These are phyloP conservation scores for Purshia tridentata DNA, from an alignment of 306 rosid species.

Conservation along the genomic window DNA sequence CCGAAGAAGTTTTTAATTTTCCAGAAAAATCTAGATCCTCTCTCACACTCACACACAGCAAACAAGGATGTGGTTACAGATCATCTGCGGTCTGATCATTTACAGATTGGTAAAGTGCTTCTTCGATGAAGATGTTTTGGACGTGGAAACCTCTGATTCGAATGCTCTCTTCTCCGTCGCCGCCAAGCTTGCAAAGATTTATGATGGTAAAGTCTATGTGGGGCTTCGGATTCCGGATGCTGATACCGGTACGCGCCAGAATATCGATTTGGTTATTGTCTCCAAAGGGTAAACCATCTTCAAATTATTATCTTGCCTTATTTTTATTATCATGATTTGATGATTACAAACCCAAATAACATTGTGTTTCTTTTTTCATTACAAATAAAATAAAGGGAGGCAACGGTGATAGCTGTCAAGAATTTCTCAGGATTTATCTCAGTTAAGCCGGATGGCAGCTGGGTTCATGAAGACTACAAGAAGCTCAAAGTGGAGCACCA, in stretches of 20 bases:
- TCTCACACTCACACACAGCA: too few species aligned
- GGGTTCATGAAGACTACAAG: conserved; percentile 56
- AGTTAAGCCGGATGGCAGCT: conserved; percentile 55
- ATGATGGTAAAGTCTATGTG: conserved; percentile 61
- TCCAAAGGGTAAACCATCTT: conserved; percentile 57
- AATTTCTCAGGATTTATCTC: conserved; percentile 67
- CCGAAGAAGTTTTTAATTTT: too few species aligned
- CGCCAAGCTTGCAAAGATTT: conserved; percentile 65
- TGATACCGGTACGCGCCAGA: conserved; percentile 67
- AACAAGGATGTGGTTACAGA: conserved; percentile 72
- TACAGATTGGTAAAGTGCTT: conserved; percentile 47
- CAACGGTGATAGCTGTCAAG: conserved; percentile 65
- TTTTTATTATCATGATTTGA: too few species aligned
- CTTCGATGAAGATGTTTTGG: conserved; percentile 63
- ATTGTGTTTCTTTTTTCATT: conserved; percentile 12
- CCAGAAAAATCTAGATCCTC: too few species aligned
- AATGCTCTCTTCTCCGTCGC: conserved; percentile 69
- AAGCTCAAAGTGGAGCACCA: conserved; percentile 48
- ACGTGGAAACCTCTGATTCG: conserved; percentile 59
- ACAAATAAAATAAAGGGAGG: conserved; percentile 40
- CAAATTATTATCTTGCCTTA: too few species aligned
- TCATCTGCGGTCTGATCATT: conserved; percentile 60
- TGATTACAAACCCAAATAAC: too few species aligned
- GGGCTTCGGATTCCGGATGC: conserved; percentile 97
- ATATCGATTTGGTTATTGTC: conserved; percentile 67